A percentile compares a stretch with the other conserved stretches of the same genome.
Conservation (phyloP, 2,329 filamentous ascomycete genomes). For the Fusarium veterinarium region DNA sequence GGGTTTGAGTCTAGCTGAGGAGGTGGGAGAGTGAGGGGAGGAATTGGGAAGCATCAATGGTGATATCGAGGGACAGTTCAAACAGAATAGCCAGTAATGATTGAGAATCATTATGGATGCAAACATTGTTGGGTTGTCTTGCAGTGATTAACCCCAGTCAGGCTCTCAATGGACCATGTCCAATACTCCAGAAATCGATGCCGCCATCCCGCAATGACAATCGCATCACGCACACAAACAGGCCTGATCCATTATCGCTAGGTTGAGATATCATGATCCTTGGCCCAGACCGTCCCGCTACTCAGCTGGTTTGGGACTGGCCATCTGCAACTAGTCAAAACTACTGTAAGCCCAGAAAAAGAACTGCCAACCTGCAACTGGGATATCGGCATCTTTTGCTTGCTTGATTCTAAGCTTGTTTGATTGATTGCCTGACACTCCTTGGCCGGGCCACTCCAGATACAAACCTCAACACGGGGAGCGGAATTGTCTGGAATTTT, state of each 20-base stretch:
- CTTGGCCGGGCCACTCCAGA: slow-evolving; percentile 6
- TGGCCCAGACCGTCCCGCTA: slow-evolving; percentile 27
- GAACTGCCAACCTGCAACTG: slow-evolving; percentile 3
- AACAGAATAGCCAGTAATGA: not conserved
- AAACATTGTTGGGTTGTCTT: slow-evolving; percentile 8
- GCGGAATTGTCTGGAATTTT: slow-evolving; percentile 28
- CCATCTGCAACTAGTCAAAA: slow-evolving; percentile 19
- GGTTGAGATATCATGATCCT: slow-evolving; percentile 18
- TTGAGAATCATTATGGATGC: not conserved
- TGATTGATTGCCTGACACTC: slow-evolving; percentile 30
- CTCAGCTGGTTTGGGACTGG: slow-evolving; percentile 33
- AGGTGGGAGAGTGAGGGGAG: not conserved
- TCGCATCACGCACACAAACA: slow-evolving; percentile 22
- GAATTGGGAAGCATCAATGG: not conserved
- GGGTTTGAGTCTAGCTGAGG: slow-evolving; percentile 1
- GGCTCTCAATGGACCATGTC: slow-evolving; percentile 1
- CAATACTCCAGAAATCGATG: slow-evolving; percentile 16
- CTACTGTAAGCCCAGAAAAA: slow-evolving; percentile 20
- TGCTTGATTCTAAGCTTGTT: slow-evolving; percentile 19
- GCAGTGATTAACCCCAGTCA: slow-evolving; percentile 16
- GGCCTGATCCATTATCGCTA: slow-evolving; percentile 11
- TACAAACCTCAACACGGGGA: slow-evolving; percentile 6
- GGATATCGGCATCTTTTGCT: slow-evolving; percentile 27
- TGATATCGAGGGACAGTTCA: not conserved
- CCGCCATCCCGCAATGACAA: slow-evolving; percentile 33